Percentiles rank a stretch among this genome's conserved stretches.
These are phyloP conservation scores for Lentinula lateritia DNA, from an alignment of 768 basidiomycete genomes.

Conservation along the genomic window DNA sequence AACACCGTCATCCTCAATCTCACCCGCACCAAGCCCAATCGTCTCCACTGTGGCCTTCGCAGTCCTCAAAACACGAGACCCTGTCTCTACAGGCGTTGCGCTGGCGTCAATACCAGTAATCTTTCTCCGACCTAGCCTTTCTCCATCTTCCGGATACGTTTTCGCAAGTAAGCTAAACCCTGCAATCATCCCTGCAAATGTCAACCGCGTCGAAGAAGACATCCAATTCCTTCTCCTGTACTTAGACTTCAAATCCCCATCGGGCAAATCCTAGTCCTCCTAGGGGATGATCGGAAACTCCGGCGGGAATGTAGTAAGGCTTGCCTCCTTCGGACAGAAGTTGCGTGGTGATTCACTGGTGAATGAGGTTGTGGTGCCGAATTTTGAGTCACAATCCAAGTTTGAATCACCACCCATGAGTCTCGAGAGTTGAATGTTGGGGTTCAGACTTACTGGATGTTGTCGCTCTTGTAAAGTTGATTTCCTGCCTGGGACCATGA, in stretches of 20 bases:
- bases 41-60: constrained; percentile 14
- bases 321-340: constrained; percentile 13
- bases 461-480: constrained; percentile 30
- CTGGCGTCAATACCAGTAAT: constrained; percentile 20
- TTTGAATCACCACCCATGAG: too few species aligned
- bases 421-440: constrained; percentile 13
- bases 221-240: constrained; percentile 13
- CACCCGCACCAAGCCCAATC: constrained; percentile 14
- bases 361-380: too few species aligned
- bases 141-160: constrained; percentile 3
- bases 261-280: constrained; percentile 19
- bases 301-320: constrained; percentile 19
- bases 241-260: constrained; percentile 17
- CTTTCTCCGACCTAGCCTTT: not conserved
- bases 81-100: constrained; percentile 15
- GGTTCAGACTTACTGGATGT: constrained; percentile 24
- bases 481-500: constrained; percentile 27
- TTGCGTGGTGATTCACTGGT: too few species aligned
- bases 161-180: constrained; percentile 17
- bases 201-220: constrained; percentile 17
- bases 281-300: constrained; percentile 19
- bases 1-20: constrained; percentile 15
- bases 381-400: too few species aligned
- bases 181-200: constrained; percentile 19
- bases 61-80: constrained; percentile 15